A percentile compares a stretch with the other conserved stretches of the same genome.
These are phyloP conservation scores for Erodium maritimum DNA, from an alignment of 345 rosid genomes.

Conservation along the genomic window DNA sequence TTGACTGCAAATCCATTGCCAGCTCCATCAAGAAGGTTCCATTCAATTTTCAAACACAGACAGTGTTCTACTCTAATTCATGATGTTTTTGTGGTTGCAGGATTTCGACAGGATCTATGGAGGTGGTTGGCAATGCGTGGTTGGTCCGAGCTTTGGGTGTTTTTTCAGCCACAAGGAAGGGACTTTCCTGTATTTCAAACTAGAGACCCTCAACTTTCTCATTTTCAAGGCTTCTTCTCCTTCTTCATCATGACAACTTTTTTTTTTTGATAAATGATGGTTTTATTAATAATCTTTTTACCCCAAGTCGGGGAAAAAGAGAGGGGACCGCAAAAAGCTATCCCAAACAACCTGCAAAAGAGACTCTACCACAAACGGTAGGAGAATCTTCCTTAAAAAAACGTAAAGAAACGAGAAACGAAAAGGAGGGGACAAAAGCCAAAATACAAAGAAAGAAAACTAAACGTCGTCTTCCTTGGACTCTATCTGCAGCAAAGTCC, in stretches of 20 bases:
- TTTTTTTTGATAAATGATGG: too few species aligned
- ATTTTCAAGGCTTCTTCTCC: conserved; percentile 26
- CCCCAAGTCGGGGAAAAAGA: too few species aligned
- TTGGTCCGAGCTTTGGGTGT: conserved; percentile 27
- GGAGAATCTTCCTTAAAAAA: too few species aligned
- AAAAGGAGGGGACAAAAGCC: too few species aligned
- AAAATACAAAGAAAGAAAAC: too few species aligned
- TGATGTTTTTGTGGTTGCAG: conserved; percentile 11
- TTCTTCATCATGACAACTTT: not conserved
- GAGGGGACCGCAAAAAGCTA: too few species aligned
- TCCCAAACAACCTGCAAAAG: too few species aligned
- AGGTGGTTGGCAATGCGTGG: conserved; percentile 34
- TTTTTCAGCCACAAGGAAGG: conserved; percentile 26
- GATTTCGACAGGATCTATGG: conserved; percentile 31
- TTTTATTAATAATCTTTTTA: too few species aligned
- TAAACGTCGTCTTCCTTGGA: too few species aligned
- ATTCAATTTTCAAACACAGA: not conserved
- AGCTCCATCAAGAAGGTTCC: conserved; percentile 23
- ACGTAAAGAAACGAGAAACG: too few species aligned
- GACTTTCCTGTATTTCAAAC: conserved; percentile 24
- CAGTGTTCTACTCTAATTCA: not conserved
- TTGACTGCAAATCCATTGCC: conserved; percentile 20
- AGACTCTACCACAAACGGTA: too few species aligned
- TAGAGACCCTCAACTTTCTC: conserved; percentile 28
- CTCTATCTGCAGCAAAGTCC: too few species aligned